Conservation (phyloP, 306 rosid genomes). For the apple (Malus domestica) region ASM211411v1 NC_041800.1:9774001-9774500, state of each 20-base stretch:
- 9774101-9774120: conserved; percentile 62
- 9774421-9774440: conserved; percentile 10
- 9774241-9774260: conserved; percentile 6
- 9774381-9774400: conserved; percentile 18
- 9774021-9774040: conserved; percentile 13
- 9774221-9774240: conserved; percentile 43
- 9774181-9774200: conserved; percentile 45
- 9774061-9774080: conserved; percentile 31
- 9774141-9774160: conserved; percentile 23
- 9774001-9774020: conserved; percentile 21
- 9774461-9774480: neutral
- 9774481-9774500: neutral
- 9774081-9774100: conserved; percentile 50
- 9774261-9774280: conserved; percentile 18
- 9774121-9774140: conserved; percentile 20
- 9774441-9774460: conserved; percentile 26
- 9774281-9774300: conserved; percentile 38
- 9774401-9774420: neutral
- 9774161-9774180: conserved; percentile 21
- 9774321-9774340: neutral
- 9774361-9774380: neutral
- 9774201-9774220: conserved; percentile 44
- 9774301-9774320: neutral
- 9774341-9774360: neutral
- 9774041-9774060: conserved; percentile 24